phyloP scores from a whole-genome alignment of 257 asterid genomes.

The Solanum tarapatanum region DNA sequence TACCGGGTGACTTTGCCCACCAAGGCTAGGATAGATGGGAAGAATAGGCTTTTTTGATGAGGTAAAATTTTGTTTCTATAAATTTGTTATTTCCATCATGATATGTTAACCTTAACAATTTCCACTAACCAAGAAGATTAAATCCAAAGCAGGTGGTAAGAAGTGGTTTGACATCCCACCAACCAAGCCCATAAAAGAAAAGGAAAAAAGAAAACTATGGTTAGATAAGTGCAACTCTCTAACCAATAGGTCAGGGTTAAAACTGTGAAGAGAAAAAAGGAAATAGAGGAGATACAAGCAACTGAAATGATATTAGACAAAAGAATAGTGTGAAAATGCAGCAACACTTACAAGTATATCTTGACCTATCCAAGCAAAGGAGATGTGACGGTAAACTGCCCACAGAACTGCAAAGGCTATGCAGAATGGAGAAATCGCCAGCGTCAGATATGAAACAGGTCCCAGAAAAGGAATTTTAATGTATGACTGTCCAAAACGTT shows the following conservation, averaged over 20 bases:
- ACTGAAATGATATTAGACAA: background rate
- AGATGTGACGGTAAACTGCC: constrained; percentile 71
- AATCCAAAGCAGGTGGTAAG: background rate
- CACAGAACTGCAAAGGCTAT: constrained; percentile 74
- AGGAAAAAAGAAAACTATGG: background rate
- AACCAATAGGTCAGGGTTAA: background rate
- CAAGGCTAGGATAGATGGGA: background rate
- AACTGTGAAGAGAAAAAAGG: background rate
- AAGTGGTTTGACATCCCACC: background rate
- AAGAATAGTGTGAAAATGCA: background rate
- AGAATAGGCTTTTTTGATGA: background rate
- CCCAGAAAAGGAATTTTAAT: constrained; percentile 78
- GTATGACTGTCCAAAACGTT: constrained; percentile 53
- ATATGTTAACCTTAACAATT: background rate
- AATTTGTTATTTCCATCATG: background rate
- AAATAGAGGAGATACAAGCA: background rate
- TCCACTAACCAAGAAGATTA: background rate
- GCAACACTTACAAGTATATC: constrained; percentile 74
- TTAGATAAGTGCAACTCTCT: background rate
- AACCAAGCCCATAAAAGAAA: background rate
- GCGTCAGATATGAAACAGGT: constrained; percentile 71
- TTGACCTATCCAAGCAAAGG: constrained; percentile 98
- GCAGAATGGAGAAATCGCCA: constrained; percentile 89
- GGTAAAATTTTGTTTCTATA: background rate
- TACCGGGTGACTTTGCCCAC: background rate